Conservation (phyloP, 139 green algal genomes). For the Chlamydomonas eustigma region DNA sequence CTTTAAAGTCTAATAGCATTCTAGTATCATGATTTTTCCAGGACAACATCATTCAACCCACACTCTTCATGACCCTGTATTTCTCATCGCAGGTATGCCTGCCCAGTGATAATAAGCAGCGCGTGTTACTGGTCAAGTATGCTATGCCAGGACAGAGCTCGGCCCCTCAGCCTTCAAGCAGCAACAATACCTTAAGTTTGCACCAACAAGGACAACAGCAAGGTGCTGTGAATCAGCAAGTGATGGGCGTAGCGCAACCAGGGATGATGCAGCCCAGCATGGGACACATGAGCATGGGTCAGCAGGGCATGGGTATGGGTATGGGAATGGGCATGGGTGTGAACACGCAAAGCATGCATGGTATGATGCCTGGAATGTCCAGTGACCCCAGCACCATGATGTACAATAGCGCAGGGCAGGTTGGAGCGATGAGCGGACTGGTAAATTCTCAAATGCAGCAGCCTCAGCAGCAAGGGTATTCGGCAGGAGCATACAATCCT, state of each 20-base stretch:
- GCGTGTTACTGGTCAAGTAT: constrained; percentile 42
- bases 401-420: neutral
- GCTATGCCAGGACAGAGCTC: too few relatives aligned
- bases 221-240: neutral
- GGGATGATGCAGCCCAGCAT: neutral
- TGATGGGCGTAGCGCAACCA: neutral
- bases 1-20: too few relatives aligned
- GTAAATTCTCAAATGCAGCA: neutral
- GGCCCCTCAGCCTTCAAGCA: too few relatives aligned
- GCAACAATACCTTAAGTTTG: too few relatives aligned
- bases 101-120: constrained; percentile 29
- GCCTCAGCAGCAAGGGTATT: neutral
- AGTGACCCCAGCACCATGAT: neutral
- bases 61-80: neutral
- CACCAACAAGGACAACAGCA: too few relatives aligned
- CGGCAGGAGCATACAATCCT: too few relatives aligned
- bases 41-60: too few relatives aligned
- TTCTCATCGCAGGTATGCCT: constrained; percentile 16
- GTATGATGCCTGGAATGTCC: neutral
- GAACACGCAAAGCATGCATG: neutral
- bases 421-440: neutral
- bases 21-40: too few relatives aligned
- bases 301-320: too few relatives aligned
- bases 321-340: neutral
- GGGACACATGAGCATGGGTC: neutral